Evolutionary conservation across 2,329 filamentous ascomycete species (phyloP), one percentile per base, ranked within the genome.

Genomic region (Aspergillus sojae): DNA sequence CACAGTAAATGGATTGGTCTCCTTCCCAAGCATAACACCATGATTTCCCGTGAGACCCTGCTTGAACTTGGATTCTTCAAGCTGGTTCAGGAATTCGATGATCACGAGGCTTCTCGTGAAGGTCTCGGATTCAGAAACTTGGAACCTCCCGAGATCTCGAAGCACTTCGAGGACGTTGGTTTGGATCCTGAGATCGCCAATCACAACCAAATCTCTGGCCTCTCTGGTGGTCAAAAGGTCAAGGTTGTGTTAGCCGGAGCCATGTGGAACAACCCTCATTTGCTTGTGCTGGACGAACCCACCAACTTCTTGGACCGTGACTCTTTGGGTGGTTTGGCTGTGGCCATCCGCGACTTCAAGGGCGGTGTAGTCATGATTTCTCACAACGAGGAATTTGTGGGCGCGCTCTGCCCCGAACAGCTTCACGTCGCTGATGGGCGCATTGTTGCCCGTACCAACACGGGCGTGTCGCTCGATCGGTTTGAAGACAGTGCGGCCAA

Each of bases 281-380:
- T 99, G 74, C 88, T 99, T 65, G 95, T 99, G 56, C 90, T 99
- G 28, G 95, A 99, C 86, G 94, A 99, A 82, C 95, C 95, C 63
- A 98, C 95, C 78, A 99, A 99, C 84, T 99, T 97, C 87, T 89
- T 99, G 84, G 95, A 99, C 77, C 93, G 95, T 72, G 95, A 99
- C 82, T 97, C 94, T 19, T 89, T 99, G 21, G 96, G 95, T 75
- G 95, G 94, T 79, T 87, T 99, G 61, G 94, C 95, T n/a, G 93
- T 97, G 46, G 95, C 95, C 69, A 98, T 99, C 74, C 92, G 94
- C 71, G 95, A 98, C 76, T 99, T 96, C 88, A 96, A 93, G 84
- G 95, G 95, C 70, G 95, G 95, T 79, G 95, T 99, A 2, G 94
- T 99, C 68, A 96, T 99, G 89, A 99, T 99, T 80, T 97, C 94